Evolutionary conservation across 2,329 filamentous ascomycete species (phyloP), one percentile per base, ranked within the genome.

Genomic region (Scortechinia acanthostroma): DNA sequence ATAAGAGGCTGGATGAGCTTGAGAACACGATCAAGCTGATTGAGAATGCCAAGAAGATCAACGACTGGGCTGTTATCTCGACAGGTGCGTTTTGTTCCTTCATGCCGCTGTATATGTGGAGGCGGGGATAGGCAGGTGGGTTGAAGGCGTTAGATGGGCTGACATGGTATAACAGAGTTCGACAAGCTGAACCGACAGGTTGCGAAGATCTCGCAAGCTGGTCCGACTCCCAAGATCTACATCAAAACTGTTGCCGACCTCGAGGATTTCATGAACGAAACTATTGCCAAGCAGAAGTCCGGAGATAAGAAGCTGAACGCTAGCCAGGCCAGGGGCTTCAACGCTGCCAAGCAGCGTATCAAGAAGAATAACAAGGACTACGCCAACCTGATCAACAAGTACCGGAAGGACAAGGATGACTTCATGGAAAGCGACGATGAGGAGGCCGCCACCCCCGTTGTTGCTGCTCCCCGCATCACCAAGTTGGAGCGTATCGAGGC

Each of bases 361-460:
- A 91, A 91, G 80, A 97, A 96, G 80, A 91, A 91, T 71, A 95
- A 91, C 77, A 94, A 95, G 71, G 91, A 97, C 52, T 91, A 91
- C 69, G 80, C 88, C 59, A 73, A 77, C 50, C 88, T 95, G 60
- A 85, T 98, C 57, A 89, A 95, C 55, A 78, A 83, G 51, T 98
- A 91, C 73, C 78, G 87, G 54, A 83, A 80, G 51, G 81, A 95
- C 65, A 89, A 91, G 65, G 89, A 91, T 52, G 82, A 71, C 16
- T 97, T 85, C 69, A 90, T 96, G 87, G 82, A 86, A 63, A 88
- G 87, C 40, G 83, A 90, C 19, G 83, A 88, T 44, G 86, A 91
- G 52, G 84, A 86, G 56, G 83, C 84, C 55, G 69, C 65, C 25
- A 6, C 35, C 17, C 13, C 35, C 35, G 13, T 17, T 19, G 25